phyloP scores from a whole-genome alignment of 495 filamentous ascomycete species.

The Penicillium cataractarum region DNA sequence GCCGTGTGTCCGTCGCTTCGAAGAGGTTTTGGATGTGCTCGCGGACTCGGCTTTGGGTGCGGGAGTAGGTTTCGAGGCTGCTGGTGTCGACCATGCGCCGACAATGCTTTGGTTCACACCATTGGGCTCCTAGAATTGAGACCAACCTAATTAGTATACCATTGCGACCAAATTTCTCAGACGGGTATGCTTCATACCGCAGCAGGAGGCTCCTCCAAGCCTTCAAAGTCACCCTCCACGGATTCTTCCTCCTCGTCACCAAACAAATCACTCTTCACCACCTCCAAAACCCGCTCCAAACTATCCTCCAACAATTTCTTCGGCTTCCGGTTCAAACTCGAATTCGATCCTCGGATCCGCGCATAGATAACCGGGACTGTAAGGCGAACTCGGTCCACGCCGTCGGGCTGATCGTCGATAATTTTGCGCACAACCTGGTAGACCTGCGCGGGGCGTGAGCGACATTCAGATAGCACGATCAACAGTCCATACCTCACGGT shows the following conservation, averaged over 20 bases:
- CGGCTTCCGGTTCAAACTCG: slow-evolving; percentile 75
- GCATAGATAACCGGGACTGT: slow-evolving; percentile 71
- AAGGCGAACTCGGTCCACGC: slow-evolving; percentile 45
- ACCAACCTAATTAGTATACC: slow-evolving; percentile 12
- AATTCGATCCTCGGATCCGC: slow-evolving; percentile 80
- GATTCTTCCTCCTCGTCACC: slow-evolving; percentile 57
- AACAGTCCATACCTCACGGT: slow-evolving; percentile 52
- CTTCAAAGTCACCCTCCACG: slow-evolving; percentile 68
- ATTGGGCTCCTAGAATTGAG: slow-evolving; percentile 57
- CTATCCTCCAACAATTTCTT: slow-evolving; percentile 82
- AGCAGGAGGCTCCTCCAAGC: slow-evolving; percentile 51
- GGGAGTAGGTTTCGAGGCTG: slow-evolving; percentile 33
- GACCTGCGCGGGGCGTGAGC: slow-evolving; percentile 47
- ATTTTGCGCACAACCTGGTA: slow-evolving; percentile 77
- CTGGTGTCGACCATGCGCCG: slow-evolving; percentile 61
- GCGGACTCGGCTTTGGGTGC: slow-evolving; percentile 39
- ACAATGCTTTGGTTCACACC: slow-evolving; percentile 76
- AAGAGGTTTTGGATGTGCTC: slow-evolving; percentile 33
- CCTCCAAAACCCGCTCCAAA: slow-evolving; percentile 80
- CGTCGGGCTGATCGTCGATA: slow-evolving; percentile 62
- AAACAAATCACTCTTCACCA: slow-evolving; percentile 65
- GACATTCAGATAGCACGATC: slow-evolving; percentile 5
- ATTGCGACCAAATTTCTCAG: not conserved
- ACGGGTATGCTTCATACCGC: slow-evolving; percentile 30
- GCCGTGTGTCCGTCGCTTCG: slow-evolving; percentile 58